Base-by-base conservation (phyloP, 2,329 filamentous ascomycete species). In the Alternaria panax region DNA sequence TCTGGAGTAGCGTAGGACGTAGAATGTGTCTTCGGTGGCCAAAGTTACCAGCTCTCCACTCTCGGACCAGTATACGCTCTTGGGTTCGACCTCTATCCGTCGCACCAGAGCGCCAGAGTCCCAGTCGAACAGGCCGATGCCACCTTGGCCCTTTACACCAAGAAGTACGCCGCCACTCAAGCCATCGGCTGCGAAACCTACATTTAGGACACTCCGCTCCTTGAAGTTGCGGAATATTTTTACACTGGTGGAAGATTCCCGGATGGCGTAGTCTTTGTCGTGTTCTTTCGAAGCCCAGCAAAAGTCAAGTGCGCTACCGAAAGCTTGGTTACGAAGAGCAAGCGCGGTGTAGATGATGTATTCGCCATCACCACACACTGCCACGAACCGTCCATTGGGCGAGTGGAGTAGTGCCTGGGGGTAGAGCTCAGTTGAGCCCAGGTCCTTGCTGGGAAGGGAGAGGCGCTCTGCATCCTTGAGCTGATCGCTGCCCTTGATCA, bases 341-440 rank as follows among this genome's bases (percentile, higher is more conserved):
- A 98, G 86, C 56, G 95, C 93, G 27, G 95, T 98, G 82, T 98
- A 98, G 73, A 98, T 97, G 78, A 98, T 98, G 81, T 97, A 99
- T 80, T 99, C 95, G 63, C 95, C 95, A 76, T 99, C 95, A 67
- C 95, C 95, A 67, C 94, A 98, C 2, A 93, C 90, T 18, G 91
- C 91, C 48, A 95, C 92, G 68, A 95, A 95, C 61, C 93, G 88
- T 51, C 93, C 93, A 70, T 99, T 99, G 34, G 95, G 92, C n/a
- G 93, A 97, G 81, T 99, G 95, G 34, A 92, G 87, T 51, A 99
- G 86, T 0, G 93, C 96, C 75, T 97, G 93, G 1, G 95, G 95
- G 79, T 97, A 99, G 42, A 99, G 90, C 81, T 99, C 95, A 76
- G 94, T 98, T 34, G 91, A 95, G 34, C 95, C 95, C 45, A 99